phyloP scores from a whole-genome alignment of 208 protist genomes.

The Acanthamoeba lenticulata region DNA sequence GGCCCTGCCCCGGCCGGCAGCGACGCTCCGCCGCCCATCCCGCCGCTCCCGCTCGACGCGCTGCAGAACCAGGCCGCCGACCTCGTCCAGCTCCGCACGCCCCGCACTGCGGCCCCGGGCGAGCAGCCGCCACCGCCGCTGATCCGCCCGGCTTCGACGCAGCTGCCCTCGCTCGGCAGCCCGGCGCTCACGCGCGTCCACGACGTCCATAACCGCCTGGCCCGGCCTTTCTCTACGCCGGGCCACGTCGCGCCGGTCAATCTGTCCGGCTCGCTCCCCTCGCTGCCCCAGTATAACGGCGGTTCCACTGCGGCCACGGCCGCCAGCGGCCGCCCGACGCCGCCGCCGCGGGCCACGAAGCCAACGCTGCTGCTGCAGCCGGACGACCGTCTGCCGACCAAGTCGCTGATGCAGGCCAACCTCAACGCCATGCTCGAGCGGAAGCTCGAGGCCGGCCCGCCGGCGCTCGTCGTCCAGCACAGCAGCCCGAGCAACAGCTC shows the following conservation, averaged over 20 bases:
- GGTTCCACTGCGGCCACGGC: too few relatives aligned
- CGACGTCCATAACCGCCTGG: not conserved
- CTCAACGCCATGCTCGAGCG: constrained; percentile 22
- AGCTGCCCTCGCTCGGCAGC: not conserved
- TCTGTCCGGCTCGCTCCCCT: not conserved
- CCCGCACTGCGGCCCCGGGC: not conserved
- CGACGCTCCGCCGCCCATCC: not conserved
- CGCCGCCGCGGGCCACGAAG: not conserved
- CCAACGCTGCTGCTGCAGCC: not conserved
- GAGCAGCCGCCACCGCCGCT: not conserved
- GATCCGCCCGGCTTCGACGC: not conserved
- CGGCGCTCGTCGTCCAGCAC: too few relatives aligned
- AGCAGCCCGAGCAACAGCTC: too few relatives aligned
- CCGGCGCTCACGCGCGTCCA: not conserved
- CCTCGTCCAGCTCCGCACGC: not conserved
- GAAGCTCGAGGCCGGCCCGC: not conserved
- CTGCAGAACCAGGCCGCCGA: not conserved
- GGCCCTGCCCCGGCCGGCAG: not conserved
- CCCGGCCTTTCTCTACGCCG: not conserved
- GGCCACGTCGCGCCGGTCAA: not conserved
- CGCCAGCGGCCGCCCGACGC: not conserved
- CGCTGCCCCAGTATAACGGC: not conserved
- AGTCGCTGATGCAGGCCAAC: not conserved
- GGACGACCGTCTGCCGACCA: not conserved
- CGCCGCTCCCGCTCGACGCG: not conserved